phyloP scores from a whole-genome alignment of 2,329 filamentous ascomycete genomes.

The Hypoxylon sp. region DNA sequence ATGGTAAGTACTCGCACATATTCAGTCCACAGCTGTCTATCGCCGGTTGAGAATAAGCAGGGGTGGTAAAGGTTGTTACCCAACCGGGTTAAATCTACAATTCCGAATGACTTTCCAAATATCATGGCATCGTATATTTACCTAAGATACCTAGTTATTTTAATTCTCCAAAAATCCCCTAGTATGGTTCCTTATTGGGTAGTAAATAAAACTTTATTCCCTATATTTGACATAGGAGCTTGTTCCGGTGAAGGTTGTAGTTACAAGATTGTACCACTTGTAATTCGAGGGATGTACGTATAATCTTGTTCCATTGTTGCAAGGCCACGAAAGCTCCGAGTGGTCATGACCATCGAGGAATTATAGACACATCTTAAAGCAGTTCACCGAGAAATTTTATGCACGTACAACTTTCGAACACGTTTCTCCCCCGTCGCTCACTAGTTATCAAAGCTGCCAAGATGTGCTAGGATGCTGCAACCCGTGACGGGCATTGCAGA shows the following conservation, averaged over 20 bases:
- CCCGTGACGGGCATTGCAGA: constrained; percentile 27
- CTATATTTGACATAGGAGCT: neutral
- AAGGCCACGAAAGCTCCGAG: constrained; percentile 12
- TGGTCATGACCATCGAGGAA: constrained; percentile 13
- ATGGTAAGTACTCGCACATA: neutral
- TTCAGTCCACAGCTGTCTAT: neutral
- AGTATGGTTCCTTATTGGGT: neutral
- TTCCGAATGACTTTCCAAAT: neutral
- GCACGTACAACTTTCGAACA: constrained; percentile 26
- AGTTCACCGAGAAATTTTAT: constrained; percentile 25
- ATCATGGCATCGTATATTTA: neutral
- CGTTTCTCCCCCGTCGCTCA: constrained; percentile 24
- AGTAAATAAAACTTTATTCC: neutral
- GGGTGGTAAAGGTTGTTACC: neutral
- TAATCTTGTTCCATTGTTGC: constrained; percentile 2
- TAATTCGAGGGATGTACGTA: neutral
- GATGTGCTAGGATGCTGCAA: constrained; percentile 28
- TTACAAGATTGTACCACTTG: neutral
- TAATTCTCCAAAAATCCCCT: neutral
- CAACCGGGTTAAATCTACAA: neutral
- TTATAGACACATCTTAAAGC: constrained; percentile 10
- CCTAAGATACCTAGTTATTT: neutral
- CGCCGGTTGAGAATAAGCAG: neutral
- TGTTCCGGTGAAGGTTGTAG: constrained; percentile 1
- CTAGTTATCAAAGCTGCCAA: constrained; percentile 11